Percentiles rank a stretch among this genome's conserved stretches.
Evolutionary conservation across 345 rosid species (phyloP).

Genomic region (Salix brachista): DNA sequence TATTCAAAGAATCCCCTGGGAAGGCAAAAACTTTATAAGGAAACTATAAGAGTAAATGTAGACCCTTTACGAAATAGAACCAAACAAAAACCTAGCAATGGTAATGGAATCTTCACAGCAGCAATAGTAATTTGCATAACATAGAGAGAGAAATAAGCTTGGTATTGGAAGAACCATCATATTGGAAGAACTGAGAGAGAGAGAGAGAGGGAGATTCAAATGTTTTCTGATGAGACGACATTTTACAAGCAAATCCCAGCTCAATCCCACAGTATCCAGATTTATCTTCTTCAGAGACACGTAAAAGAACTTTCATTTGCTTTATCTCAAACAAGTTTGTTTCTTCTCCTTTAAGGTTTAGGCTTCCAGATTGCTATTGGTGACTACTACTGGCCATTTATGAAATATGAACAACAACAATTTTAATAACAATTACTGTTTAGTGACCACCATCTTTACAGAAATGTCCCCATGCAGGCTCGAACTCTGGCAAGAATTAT

Average conservation of each 20-base stretch:
- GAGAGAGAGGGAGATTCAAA: neutral
- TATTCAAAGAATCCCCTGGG: constrained; percentile 37
- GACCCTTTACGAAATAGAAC: neutral
- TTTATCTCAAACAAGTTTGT: neutral
- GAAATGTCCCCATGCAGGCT: neutral
- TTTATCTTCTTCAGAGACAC: neutral
- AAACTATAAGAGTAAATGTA: neutral
- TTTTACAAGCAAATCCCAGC: neutral
- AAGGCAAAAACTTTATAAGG: constrained; percentile 17
- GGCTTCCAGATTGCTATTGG: neutral
- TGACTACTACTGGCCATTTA: neutral
- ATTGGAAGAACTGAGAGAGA: neutral
- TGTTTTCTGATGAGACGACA: neutral
- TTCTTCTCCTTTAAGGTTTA: neutral
- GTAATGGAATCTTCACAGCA: neutral
- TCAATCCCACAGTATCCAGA: neutral
- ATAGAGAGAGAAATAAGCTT: neutral
- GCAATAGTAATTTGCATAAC: neutral
- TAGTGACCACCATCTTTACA: neutral
- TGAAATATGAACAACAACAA: neutral
- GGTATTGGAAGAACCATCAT: neutral
- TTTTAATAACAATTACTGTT: neutral
- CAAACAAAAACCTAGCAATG: neutral
- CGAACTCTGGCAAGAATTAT: neutral
- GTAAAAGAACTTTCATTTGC: neutral